Conservation (phyloP, 2,329 filamentous ascomycete species). For the Kalaharituber pfeilii region DNA sequence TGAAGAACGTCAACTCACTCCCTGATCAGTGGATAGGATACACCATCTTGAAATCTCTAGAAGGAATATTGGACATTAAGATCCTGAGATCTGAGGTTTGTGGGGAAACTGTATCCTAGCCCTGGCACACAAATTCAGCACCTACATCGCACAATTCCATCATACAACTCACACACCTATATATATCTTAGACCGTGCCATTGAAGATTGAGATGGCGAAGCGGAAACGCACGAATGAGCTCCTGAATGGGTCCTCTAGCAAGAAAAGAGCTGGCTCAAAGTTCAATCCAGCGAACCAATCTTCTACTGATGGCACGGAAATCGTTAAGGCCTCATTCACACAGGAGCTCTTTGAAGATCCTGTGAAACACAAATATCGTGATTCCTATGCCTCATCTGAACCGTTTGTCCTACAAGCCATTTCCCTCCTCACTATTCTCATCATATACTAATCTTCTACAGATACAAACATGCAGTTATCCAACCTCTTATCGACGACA, state of each 20-base stretch:
- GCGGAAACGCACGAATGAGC: not conserved
- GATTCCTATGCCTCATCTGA: constrained; percentile 4
- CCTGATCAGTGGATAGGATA: not conserved
- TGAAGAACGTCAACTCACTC: not conserved
- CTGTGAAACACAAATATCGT: constrained; percentile 11
- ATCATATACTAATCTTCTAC: not conserved
- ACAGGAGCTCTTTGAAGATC: constrained; percentile 12
- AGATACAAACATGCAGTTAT: constrained; percentile 47
- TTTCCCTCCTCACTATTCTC: not conserved
- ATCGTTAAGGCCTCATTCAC: constrained; percentile 28
- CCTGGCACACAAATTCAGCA: too few species aligned
- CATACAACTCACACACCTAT: too few species aligned
- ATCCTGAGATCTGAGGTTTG: too few species aligned
- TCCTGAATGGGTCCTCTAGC: not conserved
- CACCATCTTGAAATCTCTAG: too few species aligned
- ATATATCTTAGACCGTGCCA: not conserved
- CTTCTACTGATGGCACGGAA: too few species aligned
- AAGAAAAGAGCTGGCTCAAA: not conserved
- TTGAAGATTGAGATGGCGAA: not conserved
- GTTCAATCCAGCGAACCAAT: not conserved
- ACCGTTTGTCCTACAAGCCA: not conserved
- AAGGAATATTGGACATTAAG: too few species aligned
- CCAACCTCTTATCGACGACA: constrained; percentile 57
- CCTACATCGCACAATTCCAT: too few species aligned
- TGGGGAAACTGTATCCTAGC: too few species aligned